Conservation (phyloP, 176 grass and related monocot genomes). For the Carex cristatella region DNA sequence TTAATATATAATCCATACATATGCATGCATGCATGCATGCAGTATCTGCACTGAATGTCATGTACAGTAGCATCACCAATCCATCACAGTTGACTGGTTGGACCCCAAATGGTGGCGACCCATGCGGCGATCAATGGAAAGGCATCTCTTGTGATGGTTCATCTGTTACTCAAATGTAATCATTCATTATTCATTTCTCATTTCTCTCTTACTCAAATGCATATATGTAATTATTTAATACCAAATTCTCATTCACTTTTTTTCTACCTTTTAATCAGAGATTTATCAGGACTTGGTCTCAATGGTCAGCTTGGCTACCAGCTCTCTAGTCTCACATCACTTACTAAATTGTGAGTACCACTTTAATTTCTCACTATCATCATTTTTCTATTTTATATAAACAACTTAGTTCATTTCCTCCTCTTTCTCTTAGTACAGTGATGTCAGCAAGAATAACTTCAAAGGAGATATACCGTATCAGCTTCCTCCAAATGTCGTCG, state of each 20-base stretch:
- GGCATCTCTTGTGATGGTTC: slow-evolving; percentile 65
- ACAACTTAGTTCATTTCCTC: slow-evolving; percentile 54
- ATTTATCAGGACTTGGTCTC: slow-evolving; percentile 63
- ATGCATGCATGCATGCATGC: not conserved
- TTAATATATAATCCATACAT: no score
- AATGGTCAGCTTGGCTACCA: slow-evolving; percentile 72
- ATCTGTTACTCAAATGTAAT: slow-evolving; percentile 80
- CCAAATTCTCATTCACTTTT: no score
- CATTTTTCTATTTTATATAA: slow-evolving; percentile 28
- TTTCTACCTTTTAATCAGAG: slow-evolving; percentile 31
- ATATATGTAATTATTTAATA: no score
- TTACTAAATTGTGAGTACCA: slow-evolving; percentile 93
- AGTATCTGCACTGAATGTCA: slow-evolving; percentile 80
- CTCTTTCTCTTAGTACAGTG: slow-evolving; percentile 80
- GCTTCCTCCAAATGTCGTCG: slow-evolving; percentile 76
- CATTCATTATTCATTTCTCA: no score
- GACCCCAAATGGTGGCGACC: slow-evolving; percentile 60
- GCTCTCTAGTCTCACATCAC: slow-evolving; percentile 71
- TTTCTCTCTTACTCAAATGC: no score
- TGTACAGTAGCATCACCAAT: slow-evolving; percentile 69
- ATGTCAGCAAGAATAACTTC: slow-evolving; percentile 91
- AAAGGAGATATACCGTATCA: slow-evolving; percentile 76
- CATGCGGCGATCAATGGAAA: slow-evolving; percentile 60
- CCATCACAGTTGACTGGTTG: slow-evolving; percentile 59
- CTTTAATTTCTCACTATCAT: slow-evolving; percentile 24